Base-by-base conservation (phyloP, 371 early-diverging fungal genomes). In the Mucor mucedo region DNA sequence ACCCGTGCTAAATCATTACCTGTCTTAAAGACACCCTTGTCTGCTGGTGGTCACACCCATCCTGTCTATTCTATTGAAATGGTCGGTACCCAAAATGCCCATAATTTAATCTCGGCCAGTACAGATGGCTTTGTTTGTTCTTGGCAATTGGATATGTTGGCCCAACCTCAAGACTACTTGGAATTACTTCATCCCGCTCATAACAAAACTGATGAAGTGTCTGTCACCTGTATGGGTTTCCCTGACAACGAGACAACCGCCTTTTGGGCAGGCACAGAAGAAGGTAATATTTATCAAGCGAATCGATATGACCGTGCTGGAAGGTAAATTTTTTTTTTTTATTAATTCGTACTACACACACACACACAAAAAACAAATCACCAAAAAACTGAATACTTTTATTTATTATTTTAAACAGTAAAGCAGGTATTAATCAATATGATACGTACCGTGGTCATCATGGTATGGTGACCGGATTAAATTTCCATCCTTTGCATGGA, bases 131-230 rank as follows among this genome's bases (percentile, higher is more conserved):
- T 92, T 60, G 89, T 97, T 9, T 97, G 98, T 69, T 84, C 94
- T 10, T 98, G 99, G 99, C 94, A 93, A 72, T 75, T 98, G 69
- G 98, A 98, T 74, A 96, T 95, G 95, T 80, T 98, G 33, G 95
- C 94, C 4, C 92, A 94, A 63, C 98, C 98, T 30, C 91, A 91
- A 87, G 96, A 97, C 74, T 81, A 87, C 42, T 69, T 95, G 53
- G 91, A 94, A 52, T 73, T 96, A 48, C 76, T 89, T 14, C 90
- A 93, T 70, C 84, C 90, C 11, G 70, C 86, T 13, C 91, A 93
- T 68, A 78, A 84, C 38, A 89, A 91, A 66, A 94, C 94, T 10
- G 95, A 95, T 66, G 98, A 98, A 73, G 92, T 98, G 16, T 90
- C 96, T 0, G 88, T 95, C 11, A 96, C 98, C 0, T 81, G 89